These are phyloP conservation scores for Botrytis galanthina DNA, from an alignment of 2,329 filamentous ascomycete species.

Conservation along the genomic window DNA sequence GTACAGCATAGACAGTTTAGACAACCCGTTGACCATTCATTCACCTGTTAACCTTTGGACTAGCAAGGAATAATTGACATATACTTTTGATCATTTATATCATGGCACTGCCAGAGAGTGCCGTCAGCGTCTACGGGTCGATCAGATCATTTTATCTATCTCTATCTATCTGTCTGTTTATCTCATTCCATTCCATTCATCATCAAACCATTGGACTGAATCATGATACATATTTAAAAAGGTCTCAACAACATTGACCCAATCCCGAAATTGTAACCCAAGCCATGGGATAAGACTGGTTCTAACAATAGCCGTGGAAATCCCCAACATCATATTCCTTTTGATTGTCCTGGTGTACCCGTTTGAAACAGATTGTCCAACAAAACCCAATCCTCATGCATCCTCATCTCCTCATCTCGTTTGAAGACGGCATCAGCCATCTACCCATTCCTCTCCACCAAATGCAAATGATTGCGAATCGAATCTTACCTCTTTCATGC, in stretches of 20 bases:
- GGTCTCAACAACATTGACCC: slow-evolving; percentile 1
- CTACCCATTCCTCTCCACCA: not conserved
- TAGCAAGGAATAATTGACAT: not conserved
- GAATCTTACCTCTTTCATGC: not conserved
- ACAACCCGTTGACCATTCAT: not conserved
- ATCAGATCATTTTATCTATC: not conserved
- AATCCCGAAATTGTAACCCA: not conserved
- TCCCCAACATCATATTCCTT: not conserved
- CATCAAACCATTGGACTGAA: not conserved
- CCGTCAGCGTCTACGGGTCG: slow-evolving; percentile 12
- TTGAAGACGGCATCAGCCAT: not conserved
- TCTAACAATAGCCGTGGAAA: slow-evolving; percentile 8
- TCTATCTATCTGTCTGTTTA: not conserved
- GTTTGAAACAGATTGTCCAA: not conserved
- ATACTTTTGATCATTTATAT: not conserved
- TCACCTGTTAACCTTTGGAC: no score
- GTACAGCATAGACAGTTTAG: not conserved
- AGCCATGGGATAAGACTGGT: not conserved
- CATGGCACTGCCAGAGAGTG: slow-evolving; percentile 11
- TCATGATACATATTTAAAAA: not conserved
- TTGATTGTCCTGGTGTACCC: not conserved
- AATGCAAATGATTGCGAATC: not conserved
- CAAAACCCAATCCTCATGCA: not conserved
- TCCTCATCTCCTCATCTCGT: not conserved
- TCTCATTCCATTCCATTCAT: not conserved